phyloP scores from a whole-genome alignment of 1,284 basidiomycete species.

The Paramarasmius palmivorus region DNA sequence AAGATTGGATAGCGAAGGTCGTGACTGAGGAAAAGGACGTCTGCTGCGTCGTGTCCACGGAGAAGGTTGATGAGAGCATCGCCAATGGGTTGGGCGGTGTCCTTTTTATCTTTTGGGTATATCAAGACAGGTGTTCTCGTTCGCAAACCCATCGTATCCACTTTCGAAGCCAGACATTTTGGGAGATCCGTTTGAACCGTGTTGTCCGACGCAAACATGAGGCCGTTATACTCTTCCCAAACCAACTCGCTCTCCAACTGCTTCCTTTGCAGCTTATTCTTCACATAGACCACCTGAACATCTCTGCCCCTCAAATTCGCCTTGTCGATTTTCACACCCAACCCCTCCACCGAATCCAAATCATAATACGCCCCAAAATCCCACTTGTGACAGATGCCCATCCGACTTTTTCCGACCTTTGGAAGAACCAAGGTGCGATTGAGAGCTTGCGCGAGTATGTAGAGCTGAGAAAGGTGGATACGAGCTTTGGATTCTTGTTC shows the following conservation, averaged over 20 bases:
- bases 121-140: background rate
- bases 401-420: constrained; percentile 47
- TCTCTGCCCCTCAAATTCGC: background rate
- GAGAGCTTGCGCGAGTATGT: constrained; percentile 39
- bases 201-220: no score
- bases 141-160: background rate
- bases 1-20: constrained; percentile 44
- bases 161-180: background rate
- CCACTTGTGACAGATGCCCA: constrained; percentile 47
- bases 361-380: constrained; percentile 49
- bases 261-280: no score
- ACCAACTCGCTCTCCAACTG: no score
- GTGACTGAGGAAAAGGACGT: constrained; percentile 47
- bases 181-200: no score
- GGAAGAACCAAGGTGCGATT: constrained; percentile 54
- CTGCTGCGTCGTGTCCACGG: constrained; percentile 18
- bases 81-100: background rate
- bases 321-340: constrained; percentile 1
- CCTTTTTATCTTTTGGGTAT: background rate
- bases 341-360: constrained; percentile 21
- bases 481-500: constrained; percentile 54
- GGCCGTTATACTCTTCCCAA: no score
- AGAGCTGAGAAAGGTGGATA: constrained; percentile 45
- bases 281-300: no score
- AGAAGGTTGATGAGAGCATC: background rate